Conservation (phyloP, 768 basidiomycete species). For the Tricholoma terreum region DNA sequence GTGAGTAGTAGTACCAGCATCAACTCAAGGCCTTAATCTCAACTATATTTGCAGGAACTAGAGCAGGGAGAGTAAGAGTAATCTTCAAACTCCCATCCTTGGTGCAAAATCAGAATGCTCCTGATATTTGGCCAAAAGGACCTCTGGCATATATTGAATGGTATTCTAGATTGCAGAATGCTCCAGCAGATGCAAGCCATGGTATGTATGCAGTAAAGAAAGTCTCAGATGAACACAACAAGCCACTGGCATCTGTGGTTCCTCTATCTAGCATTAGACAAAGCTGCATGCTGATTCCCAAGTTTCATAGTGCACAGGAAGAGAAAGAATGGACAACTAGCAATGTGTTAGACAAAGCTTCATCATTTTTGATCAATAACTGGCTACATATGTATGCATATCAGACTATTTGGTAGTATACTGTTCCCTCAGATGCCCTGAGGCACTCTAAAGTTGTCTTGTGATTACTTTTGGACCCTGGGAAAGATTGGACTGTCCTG, state of each 20-base stretch:
- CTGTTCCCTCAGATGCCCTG: too few relatives aligned
- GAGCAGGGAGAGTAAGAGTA: not conserved
- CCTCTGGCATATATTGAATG: constrained; percentile 1
- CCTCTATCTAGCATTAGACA: not conserved
- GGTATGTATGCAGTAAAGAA: not conserved
- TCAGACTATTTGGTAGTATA: not conserved
- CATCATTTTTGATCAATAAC: too few relatives aligned
- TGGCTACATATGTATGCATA: not conserved
- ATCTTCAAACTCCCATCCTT: not conserved
- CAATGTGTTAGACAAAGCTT: not conserved
- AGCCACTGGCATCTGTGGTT: too few relatives aligned
- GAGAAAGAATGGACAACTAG: not conserved
- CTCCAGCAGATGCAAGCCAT: not conserved
- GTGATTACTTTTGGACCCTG: too few relatives aligned
- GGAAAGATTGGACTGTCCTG: too few relatives aligned
- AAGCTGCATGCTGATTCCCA: constrained; percentile 1
- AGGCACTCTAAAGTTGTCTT: too few relatives aligned
- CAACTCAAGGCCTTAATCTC: too few relatives aligned
- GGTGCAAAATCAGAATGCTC: not conserved
- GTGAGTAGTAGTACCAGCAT: not conserved
- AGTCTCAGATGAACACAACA: too few relatives aligned
- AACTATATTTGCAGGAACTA: constrained; percentile 1
- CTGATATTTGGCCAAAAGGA: not conserved
- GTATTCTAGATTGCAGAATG: not conserved
- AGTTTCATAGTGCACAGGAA: not conserved